Conservation (phyloP, 2,329 filamentous ascomycete species). For the Aspergillus felis region DNA sequence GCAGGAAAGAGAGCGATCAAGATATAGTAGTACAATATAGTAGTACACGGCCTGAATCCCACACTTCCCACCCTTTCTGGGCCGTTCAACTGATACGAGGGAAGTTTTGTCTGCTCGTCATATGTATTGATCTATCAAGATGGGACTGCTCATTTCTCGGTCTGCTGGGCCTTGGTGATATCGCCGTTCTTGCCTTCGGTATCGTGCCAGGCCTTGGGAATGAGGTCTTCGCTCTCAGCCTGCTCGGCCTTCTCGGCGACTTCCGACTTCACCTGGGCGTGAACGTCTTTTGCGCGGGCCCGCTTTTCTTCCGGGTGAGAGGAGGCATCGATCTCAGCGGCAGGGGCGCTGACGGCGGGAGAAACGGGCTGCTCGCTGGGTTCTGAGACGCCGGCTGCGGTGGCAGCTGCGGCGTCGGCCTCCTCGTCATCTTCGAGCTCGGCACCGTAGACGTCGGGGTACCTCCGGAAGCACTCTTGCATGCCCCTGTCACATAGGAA, state of each 20-base stretch:
- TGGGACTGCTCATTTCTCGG: slow-evolving; percentile 14
- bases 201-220: slow-evolving; percentile 52
- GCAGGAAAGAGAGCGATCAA: background rate
- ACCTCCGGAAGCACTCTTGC: slow-evolving; percentile 92
- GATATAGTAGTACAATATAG: background rate
- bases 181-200: slow-evolving; percentile 24
- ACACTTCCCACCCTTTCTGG: background rate
- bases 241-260: slow-evolving; percentile 19
- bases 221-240: slow-evolving; percentile 41
- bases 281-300: slow-evolving; percentile 19
- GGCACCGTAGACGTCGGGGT: slow-evolving; percentile 88
- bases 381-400: slow-evolving; percentile 17
- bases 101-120: background rate
- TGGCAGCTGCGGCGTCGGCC: slow-evolving; percentile 30
- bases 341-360: slow-evolving; percentile 7
- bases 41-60: background rate
- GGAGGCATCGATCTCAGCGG: slow-evolving; percentile 23
- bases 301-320: slow-evolving; percentile 24
- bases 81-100: background rate
- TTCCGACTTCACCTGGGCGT: slow-evolving; percentile 20
- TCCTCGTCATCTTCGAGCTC: slow-evolving; percentile 75
- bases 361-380: slow-evolving; percentile 13
- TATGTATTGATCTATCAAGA: background rate
- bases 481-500: slow-evolving; percentile 62
- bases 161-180: slow-evolving; percentile 3